phyloP scores from a whole-genome alignment of 2,329 filamentous ascomycete species.

The Pseudogymnoascus sp. region DNA sequence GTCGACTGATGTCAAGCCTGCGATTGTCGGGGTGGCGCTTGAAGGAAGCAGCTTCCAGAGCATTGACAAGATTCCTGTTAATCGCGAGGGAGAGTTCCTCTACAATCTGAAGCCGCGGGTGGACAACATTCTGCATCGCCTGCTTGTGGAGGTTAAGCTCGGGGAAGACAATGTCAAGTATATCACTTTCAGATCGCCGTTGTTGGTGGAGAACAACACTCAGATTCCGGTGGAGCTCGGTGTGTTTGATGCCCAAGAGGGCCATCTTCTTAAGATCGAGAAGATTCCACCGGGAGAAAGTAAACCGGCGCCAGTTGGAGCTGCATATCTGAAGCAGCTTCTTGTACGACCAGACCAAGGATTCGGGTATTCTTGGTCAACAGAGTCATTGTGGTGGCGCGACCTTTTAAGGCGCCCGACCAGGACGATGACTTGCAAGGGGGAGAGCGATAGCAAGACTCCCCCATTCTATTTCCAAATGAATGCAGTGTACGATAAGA shows the following conservation, averaged over 20 bases:
- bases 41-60: slow-evolving; percentile 92
- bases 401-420: slow-evolving; percentile 80
- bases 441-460: slow-evolving; percentile 67
- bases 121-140: slow-evolving; percentile 74
- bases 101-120: slow-evolving; percentile 85
- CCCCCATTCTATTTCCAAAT: slow-evolving; percentile 95
- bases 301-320: slow-evolving; percentile 82
- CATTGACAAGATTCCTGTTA: slow-evolving; percentile 79
- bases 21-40: slow-evolving; percentile 71
- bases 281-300: slow-evolving; percentile 91
- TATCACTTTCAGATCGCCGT: slow-evolving; percentile 85
- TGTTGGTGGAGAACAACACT: slow-evolving; percentile 90
- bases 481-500: slow-evolving; percentile 74
- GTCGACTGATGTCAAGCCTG: slow-evolving; percentile 70
- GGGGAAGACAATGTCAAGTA: slow-evolving; percentile 97
- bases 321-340: slow-evolving; percentile 79
- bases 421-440: slow-evolving; percentile 78
- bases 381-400: slow-evolving; percentile 83
- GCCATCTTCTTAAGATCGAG: slow-evolving; percentile 91
- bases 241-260: slow-evolving; percentile 77
- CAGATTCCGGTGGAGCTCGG: slow-evolving; percentile 93
- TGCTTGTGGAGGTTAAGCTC: slow-evolving; percentile 84
- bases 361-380: slow-evolving; percentile 94
- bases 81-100: slow-evolving; percentile 85
- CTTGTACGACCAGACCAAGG: slow-evolving; percentile 87